Base-by-base conservation (phyloP, 495 filamentous ascomycete genomes). In the Tetracladium setigerum region DNA sequence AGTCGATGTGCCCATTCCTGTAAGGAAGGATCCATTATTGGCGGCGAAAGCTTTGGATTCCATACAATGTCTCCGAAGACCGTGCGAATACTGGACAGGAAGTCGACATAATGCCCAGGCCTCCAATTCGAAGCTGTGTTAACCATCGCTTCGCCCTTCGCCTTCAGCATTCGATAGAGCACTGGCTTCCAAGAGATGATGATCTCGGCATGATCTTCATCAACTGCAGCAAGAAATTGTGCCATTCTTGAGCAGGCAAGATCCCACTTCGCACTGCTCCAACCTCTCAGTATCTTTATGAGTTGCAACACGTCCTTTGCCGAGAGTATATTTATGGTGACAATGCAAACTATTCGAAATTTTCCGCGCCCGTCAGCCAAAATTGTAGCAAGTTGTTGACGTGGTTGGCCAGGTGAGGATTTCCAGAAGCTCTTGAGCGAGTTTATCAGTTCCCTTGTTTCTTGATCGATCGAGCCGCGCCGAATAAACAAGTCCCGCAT, bases 1-100 rank as follows among this genome's bases (percentile, higher is more conserved):
- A 48, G 22, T n/a, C 15, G 27, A 13, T 33, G 13, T 19, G 30
- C 46, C 46, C 46, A 48, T 34, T 18, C 24, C n/a, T 48, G 46
- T 2, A 48, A 24, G 6, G 37, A 7, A 11, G 30, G 24, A 14
- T 22, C 43, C 16, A 49, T 17, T 11, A 51, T 32, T n/a, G 48
- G 12, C 10, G 15, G 3, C 8, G 22, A 41, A 18, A 27, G 31
- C 12, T 9, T 14, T 37, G 27, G 5, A 7, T 46, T 15, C 12
- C 3, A 16, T 37, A 39, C 10, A 24, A 27, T n/a, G 2, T 18
- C 17, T 27, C 39, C 48, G 5, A 44, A 44, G 13, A 44, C n/a
- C 3, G 31, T 15, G 17, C 19, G 47, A 4, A 49, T 2, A 16
- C 43, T 33, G 32, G 11, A 14, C 10, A 49, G 13, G 30, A 49